phyloP scores from a whole-genome alignment of 1,139 yeast species.

The Suhomyces panamericanus region DNA sequence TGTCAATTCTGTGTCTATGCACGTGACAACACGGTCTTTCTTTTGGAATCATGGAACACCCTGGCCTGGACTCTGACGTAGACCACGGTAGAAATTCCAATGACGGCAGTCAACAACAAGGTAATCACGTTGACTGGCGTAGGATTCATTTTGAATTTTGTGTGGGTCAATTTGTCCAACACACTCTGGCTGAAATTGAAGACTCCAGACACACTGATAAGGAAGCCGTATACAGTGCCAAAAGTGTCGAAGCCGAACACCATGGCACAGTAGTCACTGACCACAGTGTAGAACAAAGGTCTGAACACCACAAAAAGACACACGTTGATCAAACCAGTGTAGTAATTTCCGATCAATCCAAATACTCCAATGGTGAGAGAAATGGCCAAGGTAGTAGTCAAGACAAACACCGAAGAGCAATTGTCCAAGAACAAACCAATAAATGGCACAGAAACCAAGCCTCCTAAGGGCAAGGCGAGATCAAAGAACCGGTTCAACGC shows the following conservation, averaged over 20 bases:
- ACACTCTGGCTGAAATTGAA: slow-evolving; percentile 40
- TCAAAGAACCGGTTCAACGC: slow-evolving; percentile 40
- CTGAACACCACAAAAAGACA: slow-evolving; percentile 43
- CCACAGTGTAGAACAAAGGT: slow-evolving; percentile 47
- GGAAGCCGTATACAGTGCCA: slow-evolving; percentile 49
- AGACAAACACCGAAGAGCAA: slow-evolving; percentile 37
- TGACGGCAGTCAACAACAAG: slow-evolving; percentile 28
- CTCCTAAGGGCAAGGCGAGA: slow-evolving; percentile 49
- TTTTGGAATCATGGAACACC: neutral
- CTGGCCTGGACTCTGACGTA: slow-evolving; percentile 35
- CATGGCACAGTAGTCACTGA: slow-evolving; percentile 48
- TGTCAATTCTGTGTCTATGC: neutral
- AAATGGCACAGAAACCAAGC: slow-evolving; percentile 43
- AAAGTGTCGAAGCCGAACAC: slow-evolving; percentile 51
- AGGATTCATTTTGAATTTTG: slow-evolving; percentile 43
- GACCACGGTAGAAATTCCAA: slow-evolving; percentile 32
- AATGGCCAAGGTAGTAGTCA: slow-evolving; percentile 29
- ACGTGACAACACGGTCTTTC: neutral
- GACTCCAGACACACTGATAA: slow-evolving; percentile 43
- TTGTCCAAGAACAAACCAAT: slow-evolving; percentile 43
- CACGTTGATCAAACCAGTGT: slow-evolving; percentile 35
- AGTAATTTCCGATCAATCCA: slow-evolving; percentile 35
- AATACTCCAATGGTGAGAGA: slow-evolving; percentile 40
- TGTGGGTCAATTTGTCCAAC: slow-evolving; percentile 43
- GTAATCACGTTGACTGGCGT: slow-evolving; percentile 38